A percentile compares a stretch with the other conserved stretches of the same genome.
Evolutionary conservation across 2,329 filamentous ascomycete genomes (phyloP).

Genomic region (Pseudogymnoascus sp.): DNA sequence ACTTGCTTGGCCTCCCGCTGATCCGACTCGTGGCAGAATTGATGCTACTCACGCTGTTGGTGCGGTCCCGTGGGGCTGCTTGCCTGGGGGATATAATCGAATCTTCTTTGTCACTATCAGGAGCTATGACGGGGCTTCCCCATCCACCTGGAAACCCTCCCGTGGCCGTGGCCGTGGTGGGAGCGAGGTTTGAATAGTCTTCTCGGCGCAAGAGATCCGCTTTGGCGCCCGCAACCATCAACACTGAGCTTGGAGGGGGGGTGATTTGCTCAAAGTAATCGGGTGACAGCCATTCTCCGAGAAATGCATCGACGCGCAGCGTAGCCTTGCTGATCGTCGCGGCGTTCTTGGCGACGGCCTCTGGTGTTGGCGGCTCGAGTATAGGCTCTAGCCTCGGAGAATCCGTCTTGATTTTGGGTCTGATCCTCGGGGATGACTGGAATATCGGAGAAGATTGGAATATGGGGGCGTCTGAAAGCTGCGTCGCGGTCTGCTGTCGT

Average conservation of each 20-base stretch:
- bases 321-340: constrained; percentile 46
- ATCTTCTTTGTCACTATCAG: constrained; percentile 24
- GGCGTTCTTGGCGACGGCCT: constrained; percentile 14
- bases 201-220: constrained; percentile 74
- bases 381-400: constrained; percentile 26
- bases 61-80: constrained; percentile 22
- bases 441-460: constrained; percentile 11
- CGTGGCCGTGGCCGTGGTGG: constrained; percentile 20
- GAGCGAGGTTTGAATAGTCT: constrained; percentile 47
- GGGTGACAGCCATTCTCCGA: constrained; percentile 91
- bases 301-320: constrained; percentile 80
- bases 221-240: constrained; percentile 87
- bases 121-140: constrained; percentile 26
- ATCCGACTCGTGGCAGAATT: constrained; percentile 12
- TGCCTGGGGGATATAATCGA: constrained; percentile 16
- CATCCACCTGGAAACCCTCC: constrained; percentile 33
- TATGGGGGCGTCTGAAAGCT: constrained; percentile 12
- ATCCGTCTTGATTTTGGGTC: constrained; percentile 21
- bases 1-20: not conserved
- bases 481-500: constrained; percentile 22
- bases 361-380: constrained; percentile 22
- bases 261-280: constrained; percentile 92
- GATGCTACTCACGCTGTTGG: constrained; percentile 28
- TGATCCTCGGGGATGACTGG: constrained; percentile 26
- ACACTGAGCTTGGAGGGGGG: constrained; percentile 73